Percentiles rank a stretch among this genome's conserved stretches.
Evolutionary conservation across 2,329 filamentous ascomycete species (phyloP).

Genomic region (Apiospora phragmitis): DNA sequence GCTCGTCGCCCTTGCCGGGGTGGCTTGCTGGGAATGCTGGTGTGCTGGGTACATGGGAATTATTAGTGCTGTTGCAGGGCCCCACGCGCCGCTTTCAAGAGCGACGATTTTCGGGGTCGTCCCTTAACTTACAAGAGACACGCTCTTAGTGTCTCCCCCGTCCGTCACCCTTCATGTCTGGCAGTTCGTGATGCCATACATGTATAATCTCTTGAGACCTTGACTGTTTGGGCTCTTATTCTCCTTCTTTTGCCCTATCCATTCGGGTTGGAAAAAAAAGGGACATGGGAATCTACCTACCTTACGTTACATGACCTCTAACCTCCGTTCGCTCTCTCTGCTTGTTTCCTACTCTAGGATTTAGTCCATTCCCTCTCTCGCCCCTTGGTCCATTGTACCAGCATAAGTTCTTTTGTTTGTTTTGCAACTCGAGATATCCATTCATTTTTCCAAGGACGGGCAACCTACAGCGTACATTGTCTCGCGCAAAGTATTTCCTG

Average conservation of each 20-base stretch:
- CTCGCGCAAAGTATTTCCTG: not conserved
- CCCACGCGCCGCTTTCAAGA: conserved; percentile 2
- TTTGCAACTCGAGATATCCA: not conserved
- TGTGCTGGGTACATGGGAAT: not conserved
- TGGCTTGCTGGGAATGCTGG: not conserved
- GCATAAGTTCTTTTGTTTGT: conserved; percentile 7
- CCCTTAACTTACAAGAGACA: conserved; percentile 3
- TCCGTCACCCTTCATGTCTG: conserved; percentile 2
- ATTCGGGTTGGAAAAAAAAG: not conserved
- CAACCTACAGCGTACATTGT: not conserved
- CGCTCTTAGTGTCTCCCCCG: not conserved
- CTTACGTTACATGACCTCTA: conserved; percentile 1
- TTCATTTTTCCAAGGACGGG: not conserved
- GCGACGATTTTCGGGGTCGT: not conserved
- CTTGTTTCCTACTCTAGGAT: conserved; percentile 1
- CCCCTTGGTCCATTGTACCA: not conserved
- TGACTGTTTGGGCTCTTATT: not conserved
- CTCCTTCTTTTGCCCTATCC: not conserved
- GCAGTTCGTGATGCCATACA: conserved; percentile 4
- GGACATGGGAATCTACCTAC: not conserved
- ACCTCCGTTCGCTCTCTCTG: conserved; percentile 1
- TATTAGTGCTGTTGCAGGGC: not conserved
- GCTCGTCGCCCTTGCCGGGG: not conserved
- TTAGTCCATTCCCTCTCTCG: not conserved
- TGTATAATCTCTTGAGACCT: conserved; percentile 1